Evolutionary conservation across 306 rosid genomes (phyloP).

Genomic region (Erythrophleum fordii): DNA sequence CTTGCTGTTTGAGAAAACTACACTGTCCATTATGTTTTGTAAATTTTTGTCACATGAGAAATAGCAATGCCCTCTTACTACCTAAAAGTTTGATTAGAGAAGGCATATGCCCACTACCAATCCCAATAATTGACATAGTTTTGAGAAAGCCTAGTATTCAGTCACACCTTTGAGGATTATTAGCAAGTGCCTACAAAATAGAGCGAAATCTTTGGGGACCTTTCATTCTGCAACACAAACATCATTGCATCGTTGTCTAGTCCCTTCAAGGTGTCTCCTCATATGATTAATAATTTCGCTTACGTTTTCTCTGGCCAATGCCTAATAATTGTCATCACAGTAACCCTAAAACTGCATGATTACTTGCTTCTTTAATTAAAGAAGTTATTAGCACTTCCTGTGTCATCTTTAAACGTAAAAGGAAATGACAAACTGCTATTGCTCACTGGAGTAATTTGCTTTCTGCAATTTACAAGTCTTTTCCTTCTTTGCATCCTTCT

Average conservation of each 20-base stretch:
- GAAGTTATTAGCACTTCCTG: constrained; percentile 35
- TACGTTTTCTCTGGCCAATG: constrained; percentile 17
- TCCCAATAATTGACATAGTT: constrained; percentile 17
- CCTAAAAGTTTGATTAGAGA: constrained; percentile 25
- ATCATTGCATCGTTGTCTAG: constrained; percentile 30
- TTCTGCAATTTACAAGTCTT: constrained; percentile 26
- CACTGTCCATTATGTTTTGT: constrained; percentile 5
- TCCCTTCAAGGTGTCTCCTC: constrained; percentile 22
- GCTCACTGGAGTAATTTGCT: not conserved
- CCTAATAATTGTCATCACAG: not conserved
- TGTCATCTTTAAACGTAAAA: not conserved
- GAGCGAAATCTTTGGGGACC: not conserved
- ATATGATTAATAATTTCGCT: constrained; percentile 20
- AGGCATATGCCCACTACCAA: constrained; percentile 6
- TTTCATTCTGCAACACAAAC: constrained; percentile 23
- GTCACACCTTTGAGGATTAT: constrained; percentile 5
- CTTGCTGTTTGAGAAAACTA: not conserved
- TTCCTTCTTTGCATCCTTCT: not conserved
- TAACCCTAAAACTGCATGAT: not conserved
- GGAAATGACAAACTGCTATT: constrained; percentile 21
- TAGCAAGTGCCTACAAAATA: not conserved
- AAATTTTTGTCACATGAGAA: constrained; percentile 2
- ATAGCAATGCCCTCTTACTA: not conserved
- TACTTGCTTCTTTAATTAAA: not conserved
- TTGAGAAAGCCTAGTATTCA: constrained; percentile 9